Evolutionary conservation across 768 basidiomycete genomes (phyloP).

Genomic region (Rhodosporidiobolus sp.): DNA sequence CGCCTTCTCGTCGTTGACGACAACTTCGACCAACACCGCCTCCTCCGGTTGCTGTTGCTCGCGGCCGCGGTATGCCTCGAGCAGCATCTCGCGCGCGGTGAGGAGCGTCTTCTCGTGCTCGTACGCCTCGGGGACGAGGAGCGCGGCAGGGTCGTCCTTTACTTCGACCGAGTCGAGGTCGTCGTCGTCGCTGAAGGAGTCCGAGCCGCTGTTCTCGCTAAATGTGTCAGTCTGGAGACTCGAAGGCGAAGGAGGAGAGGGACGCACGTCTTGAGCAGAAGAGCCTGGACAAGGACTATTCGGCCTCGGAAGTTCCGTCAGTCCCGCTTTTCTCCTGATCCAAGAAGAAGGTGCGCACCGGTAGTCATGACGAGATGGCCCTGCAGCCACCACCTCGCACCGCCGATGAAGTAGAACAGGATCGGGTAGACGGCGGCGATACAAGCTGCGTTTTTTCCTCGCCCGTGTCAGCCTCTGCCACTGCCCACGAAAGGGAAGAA

Average conservation of each 20-base stretch:
- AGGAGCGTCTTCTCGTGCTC: not conserved
- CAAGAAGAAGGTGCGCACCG: not conserved
- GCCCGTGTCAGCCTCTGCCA: not conserved
- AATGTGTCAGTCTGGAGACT: not conserved
- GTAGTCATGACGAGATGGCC: not conserved
- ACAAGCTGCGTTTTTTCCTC: not conserved
- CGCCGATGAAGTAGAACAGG: not conserved
- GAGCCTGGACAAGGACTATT: not conserved
- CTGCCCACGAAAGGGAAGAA: too few species aligned
- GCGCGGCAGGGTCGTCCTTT: not conserved
- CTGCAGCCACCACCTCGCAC: not conserved
- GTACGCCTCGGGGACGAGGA: not conserved
- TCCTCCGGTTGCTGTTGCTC: not conserved
- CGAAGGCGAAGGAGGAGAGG: not conserved
- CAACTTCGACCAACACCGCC: too few species aligned
- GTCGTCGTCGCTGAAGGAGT: not conserved
- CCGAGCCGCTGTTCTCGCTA: not conserved
- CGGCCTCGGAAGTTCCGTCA: not conserved
- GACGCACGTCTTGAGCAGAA: not conserved
- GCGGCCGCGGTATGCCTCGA: not conserved
- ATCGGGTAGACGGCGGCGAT: constrained; percentile 2
- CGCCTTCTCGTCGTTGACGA: not conserved
- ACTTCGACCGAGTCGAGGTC: not conserved
- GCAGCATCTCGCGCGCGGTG: not conserved
- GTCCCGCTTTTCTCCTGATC: too few species aligned